phyloP scores from a whole-genome alignment of 371 early-diverging fungal genomes.

The Phascolomyces articulosus region DNA sequence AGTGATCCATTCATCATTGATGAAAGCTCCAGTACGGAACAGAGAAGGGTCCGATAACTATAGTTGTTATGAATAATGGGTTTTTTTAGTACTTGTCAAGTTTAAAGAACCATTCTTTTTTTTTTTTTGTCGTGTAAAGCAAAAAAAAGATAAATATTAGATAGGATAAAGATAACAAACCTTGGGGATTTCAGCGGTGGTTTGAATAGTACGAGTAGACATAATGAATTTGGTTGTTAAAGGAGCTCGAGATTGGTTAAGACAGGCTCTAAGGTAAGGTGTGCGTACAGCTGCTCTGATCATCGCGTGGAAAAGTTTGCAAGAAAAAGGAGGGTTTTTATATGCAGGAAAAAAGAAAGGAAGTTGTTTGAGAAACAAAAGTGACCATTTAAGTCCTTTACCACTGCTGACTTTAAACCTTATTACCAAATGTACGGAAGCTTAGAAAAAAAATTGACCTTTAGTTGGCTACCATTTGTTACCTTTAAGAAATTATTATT shows the following conservation, averaged over 20 bases:
- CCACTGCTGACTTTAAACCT: background rate
- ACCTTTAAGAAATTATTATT: too few species aligned
- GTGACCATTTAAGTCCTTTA: background rate
- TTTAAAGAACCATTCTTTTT: background rate
- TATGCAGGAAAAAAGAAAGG: slow-evolving; percentile 4
- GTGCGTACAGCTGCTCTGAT: slow-evolving; percentile 18
- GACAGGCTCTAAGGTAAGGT: slow-evolving; percentile 36
- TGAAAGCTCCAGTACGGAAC: slow-evolving; percentile 52
- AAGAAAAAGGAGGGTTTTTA: slow-evolving; percentile 1
- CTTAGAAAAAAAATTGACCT: background rate
- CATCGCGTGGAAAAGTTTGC: slow-evolving; percentile 4
- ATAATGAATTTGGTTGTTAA: slow-evolving; percentile 9
- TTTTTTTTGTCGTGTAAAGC: background rate
- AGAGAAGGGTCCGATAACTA: slow-evolving; percentile 59
- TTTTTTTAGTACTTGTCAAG: too few species aligned
- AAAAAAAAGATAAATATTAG: too few species aligned
- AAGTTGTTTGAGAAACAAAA: background rate
- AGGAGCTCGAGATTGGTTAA: slow-evolving; percentile 22
- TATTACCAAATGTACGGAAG: slow-evolving; percentile 1
- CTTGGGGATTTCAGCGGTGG: slow-evolving; percentile 34
- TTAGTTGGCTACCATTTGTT: background rate
- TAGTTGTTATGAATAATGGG: background rate
- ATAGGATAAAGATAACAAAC: slow-evolving; percentile 14
- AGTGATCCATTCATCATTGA: slow-evolving; percentile 61
- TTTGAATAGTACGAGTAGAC: slow-evolving; percentile 20